A percentile compares a stretch with the other conserved stretches of the same genome.
These are phyloP conservation scores for Symbiotaphrina buchneri DNA, from an alignment of 495 filamentous ascomycete species.

Conservation along the genomic window DNA sequence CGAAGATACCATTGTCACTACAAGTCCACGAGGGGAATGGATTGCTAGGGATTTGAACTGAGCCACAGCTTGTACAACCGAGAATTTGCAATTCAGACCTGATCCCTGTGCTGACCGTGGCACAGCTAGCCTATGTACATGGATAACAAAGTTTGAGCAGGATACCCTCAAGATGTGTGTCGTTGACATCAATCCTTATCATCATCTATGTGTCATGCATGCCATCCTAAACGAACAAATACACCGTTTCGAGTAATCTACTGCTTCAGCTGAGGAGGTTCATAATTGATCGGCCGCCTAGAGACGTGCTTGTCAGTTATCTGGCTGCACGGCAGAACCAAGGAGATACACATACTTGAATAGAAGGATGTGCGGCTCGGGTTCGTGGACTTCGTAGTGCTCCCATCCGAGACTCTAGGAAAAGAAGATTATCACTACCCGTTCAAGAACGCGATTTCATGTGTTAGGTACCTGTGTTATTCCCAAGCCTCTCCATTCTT, in stretches of 20 bases:
- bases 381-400: slow-evolving; percentile 97
- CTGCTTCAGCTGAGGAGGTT: slow-evolving; percentile 34
- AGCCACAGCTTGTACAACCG: no score
- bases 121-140: no score
- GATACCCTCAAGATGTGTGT: no score
- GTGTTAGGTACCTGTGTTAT: slow-evolving; percentile 79
- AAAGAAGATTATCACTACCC: slow-evolving; percentile 5
- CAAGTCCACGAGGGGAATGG: slow-evolving; percentile 7
- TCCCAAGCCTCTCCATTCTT: slow-evolving; percentile 89
- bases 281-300: slow-evolving; percentile 74
- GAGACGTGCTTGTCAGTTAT: slow-evolving; percentile 5
- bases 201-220: no score
- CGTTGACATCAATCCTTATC: no score
- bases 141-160: no score
- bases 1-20: slow-evolving; percentile 23
- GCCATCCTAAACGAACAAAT: no score
- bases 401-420: slow-evolving; percentile 88
- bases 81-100: no score
- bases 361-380: slow-evolving; percentile 90
- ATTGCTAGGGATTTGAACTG: slow-evolving; percentile 5
- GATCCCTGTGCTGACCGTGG: no score
- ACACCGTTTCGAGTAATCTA: no score
- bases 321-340: no score
- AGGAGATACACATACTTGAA: slow-evolving; percentile 63
- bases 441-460: neutral